Conservation (phyloP, 768 basidiomycete genomes). For the Suillus sp. region DNA sequence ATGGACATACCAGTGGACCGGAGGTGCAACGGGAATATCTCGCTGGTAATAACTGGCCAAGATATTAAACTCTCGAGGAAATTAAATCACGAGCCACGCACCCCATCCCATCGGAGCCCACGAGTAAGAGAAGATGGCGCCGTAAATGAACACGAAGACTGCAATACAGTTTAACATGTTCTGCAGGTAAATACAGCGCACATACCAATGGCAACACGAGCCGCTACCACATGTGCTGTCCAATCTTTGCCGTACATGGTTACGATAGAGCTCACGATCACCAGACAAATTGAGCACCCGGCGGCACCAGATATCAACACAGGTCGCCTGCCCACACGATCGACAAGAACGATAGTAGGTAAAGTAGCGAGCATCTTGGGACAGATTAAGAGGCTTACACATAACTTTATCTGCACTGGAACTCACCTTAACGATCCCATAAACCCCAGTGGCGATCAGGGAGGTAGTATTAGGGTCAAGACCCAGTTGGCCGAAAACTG, state of each 20-base stretch:
- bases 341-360: conserved; percentile 39
- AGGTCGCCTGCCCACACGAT: conserved; percentile 42
- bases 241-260: conserved; percentile 32
- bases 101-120: conserved; percentile 36
- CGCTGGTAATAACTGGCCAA: conserved; percentile 39
- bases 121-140: conserved; percentile 38
- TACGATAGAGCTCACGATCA: conserved; percentile 32
- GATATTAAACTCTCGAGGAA: conserved; percentile 12
- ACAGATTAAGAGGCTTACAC: background rate
- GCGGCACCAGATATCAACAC: conserved; percentile 41
- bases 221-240: conserved; percentile 30
- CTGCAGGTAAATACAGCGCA: conserved; percentile 22
- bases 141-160: conserved; percentile 44
- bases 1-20: conserved; percentile 44
- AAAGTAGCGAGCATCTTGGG: conserved; percentile 36
- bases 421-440: conserved; percentile 37
- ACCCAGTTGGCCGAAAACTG: conserved; percentile 44
- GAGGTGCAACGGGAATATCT: conserved; percentile 44
- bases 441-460: conserved; percentile 44
- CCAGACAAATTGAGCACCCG: conserved; percentile 34
- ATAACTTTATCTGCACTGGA: no score
- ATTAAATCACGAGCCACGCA: conserved; percentile 11
- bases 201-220: conserved; percentile 32
- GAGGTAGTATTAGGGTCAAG: conserved; percentile 43
- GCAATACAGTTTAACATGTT: conserved; percentile 22